Percentiles rank a stretch among this genome's conserved stretches.
phyloP scores from a whole-genome alignment of 495 filamentous ascomycete genomes.

The Amphirosellinia nigrospora region DNA sequence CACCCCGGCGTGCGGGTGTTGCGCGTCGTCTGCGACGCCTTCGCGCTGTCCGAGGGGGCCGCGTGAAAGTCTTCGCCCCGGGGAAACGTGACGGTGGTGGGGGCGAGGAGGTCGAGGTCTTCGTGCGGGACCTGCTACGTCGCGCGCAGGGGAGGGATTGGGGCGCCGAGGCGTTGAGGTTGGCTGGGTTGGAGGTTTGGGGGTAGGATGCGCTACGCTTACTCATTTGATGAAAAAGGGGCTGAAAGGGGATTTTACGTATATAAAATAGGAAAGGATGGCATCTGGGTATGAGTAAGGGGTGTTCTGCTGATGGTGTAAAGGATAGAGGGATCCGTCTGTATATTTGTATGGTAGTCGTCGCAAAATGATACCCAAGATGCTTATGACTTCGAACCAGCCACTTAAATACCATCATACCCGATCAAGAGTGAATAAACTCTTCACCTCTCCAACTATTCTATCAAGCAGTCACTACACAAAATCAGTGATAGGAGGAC shows the following conservation, averaged over 20 bases:
- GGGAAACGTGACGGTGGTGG: background rate
- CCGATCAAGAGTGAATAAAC: background rate
- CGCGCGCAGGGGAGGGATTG: conserved; percentile 30
- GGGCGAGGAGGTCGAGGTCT: conserved; percentile 27
- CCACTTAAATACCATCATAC: background rate
- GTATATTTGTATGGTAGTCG: background rate
- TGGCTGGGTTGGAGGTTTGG: conserved; percentile 8
- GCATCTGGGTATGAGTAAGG: background rate
- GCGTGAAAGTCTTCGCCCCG: conserved; percentile 50
- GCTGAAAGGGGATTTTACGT: background rate
- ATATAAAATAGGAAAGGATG: background rate
- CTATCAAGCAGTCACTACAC: background rate
- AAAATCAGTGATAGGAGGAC: background rate
- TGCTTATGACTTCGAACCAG: background rate
- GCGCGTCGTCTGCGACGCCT: conserved; percentile 53
- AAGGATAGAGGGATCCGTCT: background rate
- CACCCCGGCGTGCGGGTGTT: conserved; percentile 51
- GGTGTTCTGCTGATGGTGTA: background rate
- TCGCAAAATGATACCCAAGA: background rate
- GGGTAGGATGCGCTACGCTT: background rate
- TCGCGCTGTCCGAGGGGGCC: conserved; percentile 50
- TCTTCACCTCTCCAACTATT: background rate
- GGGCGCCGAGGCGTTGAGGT: conserved; percentile 5
- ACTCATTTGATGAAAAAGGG: background rate
- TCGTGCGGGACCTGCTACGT: conserved; percentile 28